Evolutionary conservation across 2,329 filamentous ascomycete species (phyloP), one percentile per base, ranked within the genome.

Genomic region (Zasmidium cellare): DNA sequence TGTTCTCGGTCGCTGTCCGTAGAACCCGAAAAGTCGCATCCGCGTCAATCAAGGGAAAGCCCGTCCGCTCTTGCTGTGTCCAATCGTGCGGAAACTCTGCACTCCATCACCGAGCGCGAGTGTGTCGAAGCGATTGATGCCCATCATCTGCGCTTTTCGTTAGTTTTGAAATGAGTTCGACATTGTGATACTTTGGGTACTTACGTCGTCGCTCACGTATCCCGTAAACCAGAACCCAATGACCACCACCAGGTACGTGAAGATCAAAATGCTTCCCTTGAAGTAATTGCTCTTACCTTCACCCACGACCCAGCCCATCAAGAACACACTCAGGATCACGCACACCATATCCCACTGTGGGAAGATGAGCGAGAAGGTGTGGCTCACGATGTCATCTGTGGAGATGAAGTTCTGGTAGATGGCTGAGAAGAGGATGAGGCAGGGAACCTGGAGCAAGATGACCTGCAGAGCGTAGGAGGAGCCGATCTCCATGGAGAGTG

Each of bases 261-360:
- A 80, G 63, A 97, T 86, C 53, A 99, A 81, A 67, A 97, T 97
- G 64, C 91, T 96, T 52, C 94, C 94, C 79, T 99, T 99, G 85
- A 99, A 99, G 76, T 99, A 99, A 76, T 99, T 99, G 80, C 92
- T 97, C 85, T 99, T 99, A 44, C 94, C 94, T 77, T 99, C 94
- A 52, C 93, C 91, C 68, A 97, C 96, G 81, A 99, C 93, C 80
- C 97, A 96, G 69, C 92, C 96, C 65, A 99, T 85, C 56, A 99
- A 79, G 79, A 99, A 96, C 18, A 99, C 92, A 69, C 93, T 97
- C 16, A 99, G 79, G 59, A 97, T 96, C 16, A 97, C 91, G 0
- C 91, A 96, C 12, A 97, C 88, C 91, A 99, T 96, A 74, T 99
- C 94, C 93, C 93, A 99, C 74, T 99, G 94, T 1, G 94, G 94